A percentile compares a stretch with the other conserved stretches of the same genome.
These are phyloP conservation scores for Fusarium avenaceum DNA, from an alignment of 2,329 filamentous ascomycete species.

Conservation along the genomic window DNA sequence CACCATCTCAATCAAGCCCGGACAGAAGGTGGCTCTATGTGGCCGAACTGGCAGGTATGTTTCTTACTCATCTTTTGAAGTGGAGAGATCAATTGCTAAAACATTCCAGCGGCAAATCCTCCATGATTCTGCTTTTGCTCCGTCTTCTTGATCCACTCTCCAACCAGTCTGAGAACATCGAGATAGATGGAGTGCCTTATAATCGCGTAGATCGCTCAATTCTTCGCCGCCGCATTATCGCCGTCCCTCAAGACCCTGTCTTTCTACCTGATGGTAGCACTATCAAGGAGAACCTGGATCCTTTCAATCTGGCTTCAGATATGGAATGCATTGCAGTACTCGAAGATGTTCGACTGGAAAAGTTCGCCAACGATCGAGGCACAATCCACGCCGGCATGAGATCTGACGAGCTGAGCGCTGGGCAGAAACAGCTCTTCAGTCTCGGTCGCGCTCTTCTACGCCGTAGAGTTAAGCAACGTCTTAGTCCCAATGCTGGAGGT, in stretches of 20 bases:
- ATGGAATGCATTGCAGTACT: too few species aligned
- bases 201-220: slow-evolving; percentile 56
- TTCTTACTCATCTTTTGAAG: accelerated
- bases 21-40: slow-evolving; percentile 64
- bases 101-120: slow-evolving; percentile 62
- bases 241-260: slow-evolving; percentile 64
- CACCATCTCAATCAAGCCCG: slow-evolving; percentile 45
- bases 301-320: slow-evolving; percentile 30
- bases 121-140: slow-evolving; percentile 62
- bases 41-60: slow-evolving; percentile 60
- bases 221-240: slow-evolving; percentile 59
- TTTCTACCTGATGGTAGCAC: slow-evolving; percentile 56
- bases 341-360: too few species aligned
- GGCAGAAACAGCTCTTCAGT: too few species aligned
- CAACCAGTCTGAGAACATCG: slow-evolving; percentile 54
- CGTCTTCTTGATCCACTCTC: slow-evolving; percentile 58
- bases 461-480: too few species aligned
- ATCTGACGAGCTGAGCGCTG: too few species aligned
- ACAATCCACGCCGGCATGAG: too few species aligned
- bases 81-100: neutral
- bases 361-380: too few species aligned
- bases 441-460: too few species aligned
- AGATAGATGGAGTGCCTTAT: slow-evolving; percentile 60
- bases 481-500: too few species aligned
- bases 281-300: slow-evolving; percentile 63